Evolutionary conservation across 176 grass and related monocot genomes (phyloP).

Genomic region (Poa pratensis): DNA sequence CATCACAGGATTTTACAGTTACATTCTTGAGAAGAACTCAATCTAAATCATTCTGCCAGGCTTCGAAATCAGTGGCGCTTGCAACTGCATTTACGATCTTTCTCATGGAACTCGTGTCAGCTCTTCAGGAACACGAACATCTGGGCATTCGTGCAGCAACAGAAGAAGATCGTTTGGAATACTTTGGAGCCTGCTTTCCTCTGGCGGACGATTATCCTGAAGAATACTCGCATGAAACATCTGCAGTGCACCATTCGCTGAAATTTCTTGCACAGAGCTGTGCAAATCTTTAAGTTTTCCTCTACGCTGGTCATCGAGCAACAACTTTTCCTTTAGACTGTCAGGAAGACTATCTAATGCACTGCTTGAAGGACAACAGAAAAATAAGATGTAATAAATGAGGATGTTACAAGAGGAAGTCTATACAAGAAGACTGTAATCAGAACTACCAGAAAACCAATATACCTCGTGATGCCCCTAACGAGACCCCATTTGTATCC

Average conservation of each 20-base stretch:
- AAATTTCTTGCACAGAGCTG: constrained; percentile 41
- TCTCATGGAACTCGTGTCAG: constrained; percentile 9
- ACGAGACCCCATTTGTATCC: constrained; percentile 82
- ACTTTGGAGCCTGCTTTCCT: constrained; percentile 38
- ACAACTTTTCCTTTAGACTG: constrained; percentile 43
- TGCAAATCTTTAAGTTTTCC: constrained; percentile 43
- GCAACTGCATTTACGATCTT: background rate
- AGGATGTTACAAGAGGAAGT: background rate
- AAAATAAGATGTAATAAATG: background rate
- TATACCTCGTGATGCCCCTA: constrained; percentile 78
- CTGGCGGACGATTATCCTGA: constrained; percentile 35
- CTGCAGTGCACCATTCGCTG: constrained; percentile 46
- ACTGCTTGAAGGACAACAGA: constrained; percentile 26
- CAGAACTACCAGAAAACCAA: background rate
- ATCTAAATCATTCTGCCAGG: background rate
- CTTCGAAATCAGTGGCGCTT: background rate
- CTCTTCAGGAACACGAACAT: constrained; percentile 45
- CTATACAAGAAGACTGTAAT: background rate
- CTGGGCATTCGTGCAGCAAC: constrained; percentile 39
- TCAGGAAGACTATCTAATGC: constrained; percentile 50
- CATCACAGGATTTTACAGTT: constrained; percentile 19
- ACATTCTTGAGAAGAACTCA: background rate
- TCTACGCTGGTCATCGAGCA: constrained; percentile 41
- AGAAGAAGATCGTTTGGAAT: constrained; percentile 34
- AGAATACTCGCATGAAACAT: constrained; percentile 41